A percentile compares a stretch with the other conserved stretches of the same genome.
Evolutionary conservation across 371 early-diverging fungal genomes (phyloP).

Genomic region (Lichtheimia corymbifera): DNA sequence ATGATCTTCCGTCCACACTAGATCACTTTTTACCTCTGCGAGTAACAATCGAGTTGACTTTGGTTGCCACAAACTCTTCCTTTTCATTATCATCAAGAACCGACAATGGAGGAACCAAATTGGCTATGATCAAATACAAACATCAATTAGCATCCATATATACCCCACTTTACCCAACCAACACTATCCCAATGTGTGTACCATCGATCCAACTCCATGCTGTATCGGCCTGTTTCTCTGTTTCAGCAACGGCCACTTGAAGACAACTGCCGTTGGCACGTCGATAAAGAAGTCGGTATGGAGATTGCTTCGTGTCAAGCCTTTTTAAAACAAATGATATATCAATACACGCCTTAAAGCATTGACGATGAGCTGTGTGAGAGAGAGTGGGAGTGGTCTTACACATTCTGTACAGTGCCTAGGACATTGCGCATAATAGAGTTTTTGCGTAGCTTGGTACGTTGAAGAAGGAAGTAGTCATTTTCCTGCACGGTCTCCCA

Average conservation of each 20-base stretch:
- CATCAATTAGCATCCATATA: too few relatives aligned
- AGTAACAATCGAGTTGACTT: constrained; percentile 86
- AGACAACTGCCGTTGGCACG: constrained; percentile 50
- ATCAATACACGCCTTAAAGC: background rate
- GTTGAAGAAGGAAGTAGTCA: constrained; percentile 70
- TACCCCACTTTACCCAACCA: background rate
- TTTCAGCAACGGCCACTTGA: constrained; percentile 77
- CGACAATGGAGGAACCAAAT: constrained; percentile 37
- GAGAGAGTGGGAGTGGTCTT: constrained; percentile 13
- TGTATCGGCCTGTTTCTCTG: constrained; percentile 75
- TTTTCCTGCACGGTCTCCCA: constrained; percentile 66
- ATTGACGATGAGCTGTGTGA: background rate
- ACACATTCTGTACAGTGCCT: constrained; percentile 85
- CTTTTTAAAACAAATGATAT: constrained; percentile 23
- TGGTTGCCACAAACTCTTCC: constrained; percentile 84
- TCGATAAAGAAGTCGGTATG: constrained; percentile 86
- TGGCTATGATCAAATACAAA: background rate
- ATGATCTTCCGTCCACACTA: background rate
- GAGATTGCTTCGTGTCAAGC: constrained; percentile 92
- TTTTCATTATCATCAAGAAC: constrained; percentile 81
- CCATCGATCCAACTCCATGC: constrained; percentile 92
- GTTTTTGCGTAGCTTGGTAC: constrained; percentile 60
- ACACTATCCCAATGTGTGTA: constrained; percentile 25
- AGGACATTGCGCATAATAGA: constrained; percentile 69
- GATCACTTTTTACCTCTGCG: constrained; percentile 58